These are phyloP conservation scores for Tuber brumale DNA, from an alignment of 495 filamentous ascomycete genomes.

Conservation along the genomic window DNA sequence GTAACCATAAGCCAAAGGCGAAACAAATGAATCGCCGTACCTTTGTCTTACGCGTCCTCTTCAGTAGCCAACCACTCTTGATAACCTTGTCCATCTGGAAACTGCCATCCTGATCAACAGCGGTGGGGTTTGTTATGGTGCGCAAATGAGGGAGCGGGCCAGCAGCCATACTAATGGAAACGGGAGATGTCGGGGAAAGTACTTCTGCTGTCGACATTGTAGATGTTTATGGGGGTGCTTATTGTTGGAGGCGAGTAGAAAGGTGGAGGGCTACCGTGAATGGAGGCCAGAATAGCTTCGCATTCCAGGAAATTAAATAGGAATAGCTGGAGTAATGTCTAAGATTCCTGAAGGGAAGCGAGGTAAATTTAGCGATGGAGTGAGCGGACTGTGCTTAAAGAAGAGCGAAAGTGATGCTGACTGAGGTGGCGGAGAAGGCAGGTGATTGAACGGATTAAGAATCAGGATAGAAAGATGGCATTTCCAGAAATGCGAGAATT, in stretches of 20 bases:
- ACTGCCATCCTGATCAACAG: constrained; percentile 89
- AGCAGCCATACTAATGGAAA: constrained; percentile 12
- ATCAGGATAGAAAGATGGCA: constrained; percentile 10
- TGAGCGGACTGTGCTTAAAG: constrained; percentile 24
- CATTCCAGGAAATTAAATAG: background rate
- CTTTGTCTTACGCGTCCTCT: constrained; percentile 89
- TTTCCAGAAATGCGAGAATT: constrained; percentile 33
- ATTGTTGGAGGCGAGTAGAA: background rate
- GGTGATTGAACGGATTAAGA: constrained; percentile 23
- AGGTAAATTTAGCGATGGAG: constrained; percentile 10
- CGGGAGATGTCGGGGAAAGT: constrained; percentile 27
- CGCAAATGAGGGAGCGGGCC: constrained; percentile 34
- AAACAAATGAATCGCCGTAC: constrained; percentile 46
- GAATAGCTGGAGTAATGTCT: background rate
- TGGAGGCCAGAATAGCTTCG: background rate
- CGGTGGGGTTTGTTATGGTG: constrained; percentile 21
- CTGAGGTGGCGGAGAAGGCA: constrained; percentile 13
- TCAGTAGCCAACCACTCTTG: constrained; percentile 76
- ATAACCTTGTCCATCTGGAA: constrained; percentile 91
- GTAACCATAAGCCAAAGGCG: constrained; percentile 4
- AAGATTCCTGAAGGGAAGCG: background rate
- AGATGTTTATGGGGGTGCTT: constrained; percentile 4
- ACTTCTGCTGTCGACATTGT: constrained; percentile 38
- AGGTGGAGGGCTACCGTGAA: constrained; percentile 26
- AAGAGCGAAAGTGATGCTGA: constrained; percentile 17